Evolutionary conservation across 2,329 filamentous ascomycete genomes (phyloP).

Genomic region (Aspergillus calidoustus): DNA sequence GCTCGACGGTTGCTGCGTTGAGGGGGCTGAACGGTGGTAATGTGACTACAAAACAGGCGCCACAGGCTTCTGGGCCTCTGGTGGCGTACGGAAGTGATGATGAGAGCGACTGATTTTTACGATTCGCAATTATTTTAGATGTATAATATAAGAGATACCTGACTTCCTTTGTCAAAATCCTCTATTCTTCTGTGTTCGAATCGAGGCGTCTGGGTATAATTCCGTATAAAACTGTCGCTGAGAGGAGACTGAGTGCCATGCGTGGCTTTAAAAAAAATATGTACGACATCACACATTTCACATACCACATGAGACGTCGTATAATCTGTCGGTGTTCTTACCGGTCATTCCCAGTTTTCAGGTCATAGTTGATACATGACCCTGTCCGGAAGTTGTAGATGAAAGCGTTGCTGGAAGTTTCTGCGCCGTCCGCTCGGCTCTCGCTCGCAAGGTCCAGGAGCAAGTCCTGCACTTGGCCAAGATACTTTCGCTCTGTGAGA

Average conservation of each 20-base stretch:
- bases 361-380: conserved; percentile 82
- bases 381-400: conserved; percentile 91
- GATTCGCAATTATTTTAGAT: conserved; percentile 25
- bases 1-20: conserved; percentile 78
- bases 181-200: conserved; percentile 15
- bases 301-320: conserved; percentile 14
- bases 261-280: conserved; percentile 15
- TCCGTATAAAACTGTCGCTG: conserved; percentile 21
- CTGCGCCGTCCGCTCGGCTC: conserved; percentile 53
- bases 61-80: conserved; percentile 61
- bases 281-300: conserved; percentile 20
- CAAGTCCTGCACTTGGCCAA: conserved; percentile 80
- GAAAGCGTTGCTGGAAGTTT: conserved; percentile 71
- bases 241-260: conserved; percentile 16
- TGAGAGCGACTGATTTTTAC: conserved; percentile 63
- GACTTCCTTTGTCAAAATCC: conserved; percentile 15
- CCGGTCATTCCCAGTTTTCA: conserved; percentile 49
- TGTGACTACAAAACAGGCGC: conserved; percentile 51
- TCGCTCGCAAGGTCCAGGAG: conserved; percentile 66
- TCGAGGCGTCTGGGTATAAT: conserved; percentile 28
- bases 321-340: conserved; percentile 14
- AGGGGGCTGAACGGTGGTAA: conserved; percentile 56
- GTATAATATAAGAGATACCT: conserved; percentile 44
- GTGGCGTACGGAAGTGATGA: conserved; percentile 92
- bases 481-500: conserved; percentile 77